Percentiles rank a stretch among this genome's conserved stretches.
Conservation (phyloP, 2,329 filamentous ascomycete species). For the Blastomyces parvus region DNA sequence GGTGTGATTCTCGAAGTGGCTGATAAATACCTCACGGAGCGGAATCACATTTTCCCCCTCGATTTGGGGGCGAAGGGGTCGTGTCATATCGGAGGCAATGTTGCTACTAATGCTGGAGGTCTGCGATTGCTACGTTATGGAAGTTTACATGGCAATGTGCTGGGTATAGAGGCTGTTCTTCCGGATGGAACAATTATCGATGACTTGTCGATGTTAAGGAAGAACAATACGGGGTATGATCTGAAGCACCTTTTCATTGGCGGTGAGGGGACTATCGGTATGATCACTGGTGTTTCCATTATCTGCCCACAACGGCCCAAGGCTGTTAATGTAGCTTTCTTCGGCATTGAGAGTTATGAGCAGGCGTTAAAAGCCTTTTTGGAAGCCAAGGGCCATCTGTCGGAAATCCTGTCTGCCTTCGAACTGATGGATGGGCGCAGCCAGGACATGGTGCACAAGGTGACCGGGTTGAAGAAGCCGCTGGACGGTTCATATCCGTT, state of each 20-base stretch:
- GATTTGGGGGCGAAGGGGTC: conserved; percentile 97
- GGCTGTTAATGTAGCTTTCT: conserved; percentile 89
- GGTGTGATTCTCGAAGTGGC: conserved; percentile 84
- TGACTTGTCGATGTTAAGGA: conserved; percentile 76
- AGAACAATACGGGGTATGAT: conserved; percentile 99
- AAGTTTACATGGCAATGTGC: conserved; percentile 82
- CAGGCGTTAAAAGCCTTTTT: conserved; percentile 78
- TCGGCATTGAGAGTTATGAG: conserved; percentile 82
- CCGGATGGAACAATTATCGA: conserved; percentile 88
- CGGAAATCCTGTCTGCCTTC: conserved; percentile 93
- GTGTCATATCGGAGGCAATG: conserved; percentile 91
- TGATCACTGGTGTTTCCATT: conserved; percentile 84
- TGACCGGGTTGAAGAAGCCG: conserved; percentile 68
- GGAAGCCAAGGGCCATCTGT: conserved; percentile 80
- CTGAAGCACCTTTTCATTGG: conserved; percentile 95
- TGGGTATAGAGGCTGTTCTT: conserved; percentile 87
- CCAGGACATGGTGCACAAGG: conserved; percentile 65
- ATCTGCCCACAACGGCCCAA: conserved; percentile 78
- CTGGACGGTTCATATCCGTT: conserved; percentile 80
- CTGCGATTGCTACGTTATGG: conserved; percentile 84
- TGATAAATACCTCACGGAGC: conserved; percentile 75
- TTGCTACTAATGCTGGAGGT: conserved; percentile 91
- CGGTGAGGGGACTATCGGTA: conserved; percentile 85
- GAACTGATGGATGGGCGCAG: conserved; percentile 89
- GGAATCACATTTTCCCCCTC: conserved; percentile 81